Percentiles rank a stretch among this genome's conserved stretches.
phyloP scores from a whole-genome alignment of 352 stramenopile genomes.

The Pythium aphanidermatum region DNA sequence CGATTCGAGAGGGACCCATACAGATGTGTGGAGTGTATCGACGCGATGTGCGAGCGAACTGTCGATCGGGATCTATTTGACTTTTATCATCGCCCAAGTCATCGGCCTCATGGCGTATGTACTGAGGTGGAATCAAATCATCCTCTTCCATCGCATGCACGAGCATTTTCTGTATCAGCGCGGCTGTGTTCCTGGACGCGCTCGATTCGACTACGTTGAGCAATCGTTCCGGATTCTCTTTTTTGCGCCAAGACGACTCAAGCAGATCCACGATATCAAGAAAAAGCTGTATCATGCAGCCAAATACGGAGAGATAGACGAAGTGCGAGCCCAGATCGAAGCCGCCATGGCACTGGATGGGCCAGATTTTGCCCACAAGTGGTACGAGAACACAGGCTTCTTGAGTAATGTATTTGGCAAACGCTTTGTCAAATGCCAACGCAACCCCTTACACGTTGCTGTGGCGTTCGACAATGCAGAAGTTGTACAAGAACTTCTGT shows the following conservation, averaged over 20 bases:
- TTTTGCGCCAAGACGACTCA: slow-evolving; percentile 34
- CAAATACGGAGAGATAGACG: slow-evolving; percentile 51
- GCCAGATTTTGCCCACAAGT: slow-evolving; percentile 51
- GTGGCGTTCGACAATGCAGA: slow-evolving; percentile 65
- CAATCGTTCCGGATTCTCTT: slow-evolving; percentile 34
- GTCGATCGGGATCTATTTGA: slow-evolving; percentile 17
- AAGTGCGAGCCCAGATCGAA: slow-evolving; percentile 38
- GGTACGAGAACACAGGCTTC: slow-evolving; percentile 39
- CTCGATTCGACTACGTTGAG: slow-evolving; percentile 63
- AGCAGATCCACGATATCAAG: slow-evolving; percentile 44
- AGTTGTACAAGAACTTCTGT: slow-evolving; percentile 56
- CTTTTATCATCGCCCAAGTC: slow-evolving; percentile 41
- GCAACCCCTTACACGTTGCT: slow-evolving; percentile 72
- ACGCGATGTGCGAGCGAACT: slow-evolving; percentile 31
- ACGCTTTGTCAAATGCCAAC: slow-evolving; percentile 36
- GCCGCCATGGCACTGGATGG: slow-evolving; percentile 51
- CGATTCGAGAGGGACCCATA: slow-evolving; percentile 17
- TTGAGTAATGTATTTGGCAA: slow-evolving; percentile 12
- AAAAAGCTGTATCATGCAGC: slow-evolving; percentile 51
- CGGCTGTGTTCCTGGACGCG: slow-evolving; percentile 46
- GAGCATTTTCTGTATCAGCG: slow-evolving; percentile 73
- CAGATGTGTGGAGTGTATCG: slow-evolving; percentile 26
- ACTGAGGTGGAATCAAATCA: slow-evolving; percentile 71
- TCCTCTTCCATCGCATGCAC: slow-evolving; percentile 73
- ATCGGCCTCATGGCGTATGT: slow-evolving; percentile 52